These are phyloP conservation scores for Coniochaeta hoffmannii DNA, from an alignment of 2,329 filamentous ascomycete species.

Conservation along the genomic window DNA sequence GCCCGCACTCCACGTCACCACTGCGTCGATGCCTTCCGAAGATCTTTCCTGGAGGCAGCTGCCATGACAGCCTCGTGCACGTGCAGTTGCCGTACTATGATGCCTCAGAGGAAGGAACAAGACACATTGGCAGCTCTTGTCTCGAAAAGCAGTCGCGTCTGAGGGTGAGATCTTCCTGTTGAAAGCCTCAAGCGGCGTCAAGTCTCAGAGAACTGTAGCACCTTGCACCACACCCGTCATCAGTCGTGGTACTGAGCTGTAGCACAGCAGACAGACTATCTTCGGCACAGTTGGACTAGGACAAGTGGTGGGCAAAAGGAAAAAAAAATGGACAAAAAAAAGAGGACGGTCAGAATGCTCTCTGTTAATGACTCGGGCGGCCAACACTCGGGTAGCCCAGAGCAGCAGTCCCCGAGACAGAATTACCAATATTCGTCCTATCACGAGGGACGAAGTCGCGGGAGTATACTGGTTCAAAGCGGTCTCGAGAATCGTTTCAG, in stretches of 20 bases:
- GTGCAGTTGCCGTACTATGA: background rate
- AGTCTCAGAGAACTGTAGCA: constrained; percentile 12
- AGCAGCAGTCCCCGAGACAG: background rate
- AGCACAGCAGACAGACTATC: constrained; percentile 23
- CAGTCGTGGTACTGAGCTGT: constrained; percentile 20
- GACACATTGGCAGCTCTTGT: background rate
- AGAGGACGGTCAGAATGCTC: background rate
- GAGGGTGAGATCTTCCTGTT: background rate
- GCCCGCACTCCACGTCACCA: no score
- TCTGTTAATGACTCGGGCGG: no score
- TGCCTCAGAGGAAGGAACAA: background rate
- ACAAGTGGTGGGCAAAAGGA: background rate
- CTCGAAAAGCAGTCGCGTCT: background rate
- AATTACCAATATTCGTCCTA: background rate
- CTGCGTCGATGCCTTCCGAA: background rate
- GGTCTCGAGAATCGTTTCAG: background rate
- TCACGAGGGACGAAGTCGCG: background rate
- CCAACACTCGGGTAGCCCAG: background rate
- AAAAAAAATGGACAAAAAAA: background rate
- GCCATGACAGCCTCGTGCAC: background rate
- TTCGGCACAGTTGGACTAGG: constrained; percentile 4
- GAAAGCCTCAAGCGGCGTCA: background rate
- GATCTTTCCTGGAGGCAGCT: background rate
- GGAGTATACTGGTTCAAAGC: background rate
- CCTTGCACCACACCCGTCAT: constrained; percentile 32